phyloP scores from a whole-genome alignment of 129 eudicot genomes.

The Chrysanthemum makinoi region DNA sequence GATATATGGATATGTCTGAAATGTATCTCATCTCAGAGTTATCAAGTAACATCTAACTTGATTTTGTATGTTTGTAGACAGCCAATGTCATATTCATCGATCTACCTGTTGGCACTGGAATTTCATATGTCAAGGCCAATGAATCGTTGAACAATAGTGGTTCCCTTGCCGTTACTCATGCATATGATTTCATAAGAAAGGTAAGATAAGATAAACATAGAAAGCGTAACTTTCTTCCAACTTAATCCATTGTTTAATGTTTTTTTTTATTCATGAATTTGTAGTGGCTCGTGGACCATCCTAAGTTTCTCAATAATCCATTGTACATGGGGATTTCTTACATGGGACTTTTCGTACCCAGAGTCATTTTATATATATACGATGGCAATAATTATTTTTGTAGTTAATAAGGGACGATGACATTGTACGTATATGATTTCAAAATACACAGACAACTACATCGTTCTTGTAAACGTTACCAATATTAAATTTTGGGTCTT shows the following conservation, averaged over 20 bases:
- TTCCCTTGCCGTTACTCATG: slow-evolving; percentile 26
- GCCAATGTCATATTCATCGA: slow-evolving; percentile 36
- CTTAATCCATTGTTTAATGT: no score
- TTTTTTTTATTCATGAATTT: background rate
- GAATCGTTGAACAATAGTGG: slow-evolving; percentile 13
- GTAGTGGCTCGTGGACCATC: slow-evolving; percentile 39
- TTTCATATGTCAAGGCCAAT: slow-evolving; percentile 30
- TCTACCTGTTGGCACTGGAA: slow-evolving; percentile 37
- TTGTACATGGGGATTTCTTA: slow-evolving; percentile 39
- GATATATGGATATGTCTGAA: slow-evolving; percentile 4
- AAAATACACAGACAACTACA: no score
- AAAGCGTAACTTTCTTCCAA: no score
- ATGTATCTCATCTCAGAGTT: background rate
- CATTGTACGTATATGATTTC: background rate
- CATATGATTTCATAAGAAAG: slow-evolving; percentile 27
- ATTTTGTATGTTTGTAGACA: slow-evolving; percentile 17
- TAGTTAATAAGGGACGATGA: background rate
- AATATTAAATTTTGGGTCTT: background rate
- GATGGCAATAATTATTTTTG: slow-evolving; percentile 7
- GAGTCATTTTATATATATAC: slow-evolving; percentile 24
- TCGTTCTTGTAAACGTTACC: no score
- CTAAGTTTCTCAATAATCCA: slow-evolving; percentile 26
- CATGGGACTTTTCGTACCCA: slow-evolving; percentile 36
- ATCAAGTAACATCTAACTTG: background rate
- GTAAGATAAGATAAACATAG: background rate